Base-by-base conservation (phyloP, 2,329 filamentous ascomycete species). In the Botryosphaeria dothidea region DNA sequence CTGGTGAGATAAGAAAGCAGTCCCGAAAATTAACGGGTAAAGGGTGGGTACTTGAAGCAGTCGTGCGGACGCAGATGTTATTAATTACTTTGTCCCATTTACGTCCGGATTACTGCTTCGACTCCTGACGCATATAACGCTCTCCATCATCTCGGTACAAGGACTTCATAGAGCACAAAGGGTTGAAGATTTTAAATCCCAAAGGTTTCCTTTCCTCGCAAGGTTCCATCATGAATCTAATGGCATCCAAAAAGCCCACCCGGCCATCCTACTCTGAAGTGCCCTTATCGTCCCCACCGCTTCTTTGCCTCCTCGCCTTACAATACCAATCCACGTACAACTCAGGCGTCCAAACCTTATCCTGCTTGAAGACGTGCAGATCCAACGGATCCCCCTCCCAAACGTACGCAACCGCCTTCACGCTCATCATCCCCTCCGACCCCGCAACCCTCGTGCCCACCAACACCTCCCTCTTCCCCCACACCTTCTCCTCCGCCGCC, bases 271-370 rank as follows among this genome's bases (percentile, higher is more conserved):
- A 21, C 3, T 17, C 51, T 19, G 19, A 29, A 38, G 2, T 17
- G 3, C 4, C 31, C 19, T 11, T 23, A 8, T 29, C 11, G 9
- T 17, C 36, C 15, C 21, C 21, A 34, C 52, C 17, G 21, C 23
- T 11, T 36, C 21, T 43, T 15, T 43, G 36, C 15, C 23, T 29
- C 23, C 54, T 29, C 36, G 34, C 25, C 36, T 21, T 57, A 11
- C 21, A 27, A 19, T 57, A 25, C 54, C 54, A 57, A 11, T 57
- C 54, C 8, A 57, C 54, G 23, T 57, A 57, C 36, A 57, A 17
- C 25, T 57, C 54, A 1, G 54, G 54, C 36, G 54, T 57, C 54
- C 54, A 57, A 1, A 57, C 54, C 23, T 45, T 57, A 15, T 57
- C 54, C 17, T 43, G 21, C 23, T 57, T 57, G 36, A 57, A 57